Evolutionary conservation across 176 grass and related monocot genomes (phyloP).

Genomic region (Guadua angustifolia): DNA sequence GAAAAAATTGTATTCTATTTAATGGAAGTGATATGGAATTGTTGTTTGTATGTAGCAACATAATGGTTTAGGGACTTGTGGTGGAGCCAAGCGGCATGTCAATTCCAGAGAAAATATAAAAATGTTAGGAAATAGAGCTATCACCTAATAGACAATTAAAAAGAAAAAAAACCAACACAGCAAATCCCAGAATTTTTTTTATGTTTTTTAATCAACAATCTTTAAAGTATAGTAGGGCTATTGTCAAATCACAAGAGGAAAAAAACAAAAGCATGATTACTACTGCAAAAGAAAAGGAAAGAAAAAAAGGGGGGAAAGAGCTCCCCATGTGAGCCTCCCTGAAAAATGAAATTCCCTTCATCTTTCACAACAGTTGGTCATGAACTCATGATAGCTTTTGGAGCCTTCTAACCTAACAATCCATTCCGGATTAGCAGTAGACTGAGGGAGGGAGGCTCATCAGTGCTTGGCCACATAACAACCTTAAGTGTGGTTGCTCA

Average conservation of each 20-base stretch:
- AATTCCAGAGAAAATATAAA: slow-evolving; percentile 17
- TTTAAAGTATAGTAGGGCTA: slow-evolving; percentile 29
- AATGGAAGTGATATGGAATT: slow-evolving; percentile 6
- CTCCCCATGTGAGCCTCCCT: slow-evolving; percentile 41
- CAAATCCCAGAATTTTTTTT: neutral
- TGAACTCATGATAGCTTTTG: slow-evolving; percentile 20
- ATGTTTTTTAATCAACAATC: neutral
- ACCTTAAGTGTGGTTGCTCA: neutral
- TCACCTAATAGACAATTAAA: neutral
- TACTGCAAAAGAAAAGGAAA: slow-evolving; percentile 24
- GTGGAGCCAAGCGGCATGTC: slow-evolving; percentile 34
- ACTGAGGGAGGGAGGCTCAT: neutral
- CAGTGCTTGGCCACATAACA: neutral
- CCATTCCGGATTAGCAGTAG: neutral
- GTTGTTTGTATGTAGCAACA: neutral
- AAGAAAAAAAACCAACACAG: neutral
- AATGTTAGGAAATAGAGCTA: neutral
- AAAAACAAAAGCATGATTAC: slow-evolving; percentile 43
- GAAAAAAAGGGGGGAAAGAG: neutral
- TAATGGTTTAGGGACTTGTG: slow-evolving; percentile 5
- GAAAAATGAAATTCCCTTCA: slow-evolving; percentile 20
- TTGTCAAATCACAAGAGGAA: slow-evolving; percentile 38
- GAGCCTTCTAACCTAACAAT: neutral
- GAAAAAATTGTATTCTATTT: neutral
- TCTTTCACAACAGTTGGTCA: slow-evolving; percentile 29